Evolutionary conservation across 2,329 filamentous ascomycete genomes (phyloP).

Genomic region (Fusarium globosum): DNA sequence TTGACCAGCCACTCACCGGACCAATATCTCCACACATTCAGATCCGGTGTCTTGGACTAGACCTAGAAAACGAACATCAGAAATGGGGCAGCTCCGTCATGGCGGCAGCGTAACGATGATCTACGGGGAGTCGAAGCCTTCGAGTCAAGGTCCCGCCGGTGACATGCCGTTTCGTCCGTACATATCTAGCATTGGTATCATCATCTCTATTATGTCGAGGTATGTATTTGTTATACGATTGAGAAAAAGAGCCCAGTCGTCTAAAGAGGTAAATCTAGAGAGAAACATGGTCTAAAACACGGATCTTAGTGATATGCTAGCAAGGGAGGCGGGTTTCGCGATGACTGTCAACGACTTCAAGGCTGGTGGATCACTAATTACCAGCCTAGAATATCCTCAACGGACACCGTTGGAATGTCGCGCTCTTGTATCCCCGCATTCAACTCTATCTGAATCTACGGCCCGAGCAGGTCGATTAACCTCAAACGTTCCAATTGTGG

Average conservation of each 20-base stretch:
- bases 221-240: neutral
- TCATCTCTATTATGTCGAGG: neutral
- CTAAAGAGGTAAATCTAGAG: neutral
- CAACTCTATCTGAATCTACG: neutral
- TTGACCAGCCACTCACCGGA: neutral
- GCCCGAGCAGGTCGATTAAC: neutral
- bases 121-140: neutral
- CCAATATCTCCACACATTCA: neutral
- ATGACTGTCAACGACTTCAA: neutral
- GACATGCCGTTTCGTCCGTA: neutral
- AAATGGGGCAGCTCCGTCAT: neutral
- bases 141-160: neutral
- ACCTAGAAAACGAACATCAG: neutral
- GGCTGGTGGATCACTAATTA: neutral
- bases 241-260: neutral
- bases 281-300: neutral
- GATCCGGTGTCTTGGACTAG: too few species aligned
- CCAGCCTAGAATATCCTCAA: neutral
- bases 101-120: neutral
- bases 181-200: too few species aligned
- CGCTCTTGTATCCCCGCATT: neutral
- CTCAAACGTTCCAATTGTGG: neutral
- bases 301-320: neutral
- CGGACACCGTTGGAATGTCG: neutral
- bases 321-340: neutral